Percentiles rank a stretch among this genome's conserved stretches.
These are phyloP conservation scores for Trematosphaeria pertusa DNA, from an alignment of 2,329 filamentous ascomycete species.

Conservation along the genomic window DNA sequence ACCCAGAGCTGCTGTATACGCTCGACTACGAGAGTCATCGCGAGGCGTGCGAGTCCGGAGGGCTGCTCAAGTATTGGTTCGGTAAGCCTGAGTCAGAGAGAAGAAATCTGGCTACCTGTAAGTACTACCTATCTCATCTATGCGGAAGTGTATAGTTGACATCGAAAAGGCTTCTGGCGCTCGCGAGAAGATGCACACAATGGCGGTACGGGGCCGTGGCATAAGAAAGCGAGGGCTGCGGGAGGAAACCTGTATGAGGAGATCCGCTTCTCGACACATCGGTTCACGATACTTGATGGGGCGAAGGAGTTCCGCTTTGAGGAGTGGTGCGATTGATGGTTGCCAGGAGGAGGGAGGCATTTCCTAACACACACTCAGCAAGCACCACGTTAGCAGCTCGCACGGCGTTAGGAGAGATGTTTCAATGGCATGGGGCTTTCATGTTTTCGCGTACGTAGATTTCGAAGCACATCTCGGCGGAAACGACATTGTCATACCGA, in stretches of 20 bases:
- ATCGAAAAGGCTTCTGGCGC: slow-evolving; percentile 68
- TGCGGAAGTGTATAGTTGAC: not conserved
- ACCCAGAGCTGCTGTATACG: slow-evolving; percentile 71
- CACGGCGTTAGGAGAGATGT: too few species aligned
- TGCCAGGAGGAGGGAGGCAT: too few species aligned
- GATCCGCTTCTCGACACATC: slow-evolving; percentile 50
- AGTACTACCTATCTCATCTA: slow-evolving; percentile 30
- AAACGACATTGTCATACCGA: too few species aligned
- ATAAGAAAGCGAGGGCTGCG: slow-evolving; percentile 59
- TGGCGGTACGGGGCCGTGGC: slow-evolving; percentile 65
- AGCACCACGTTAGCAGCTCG: too few species aligned
- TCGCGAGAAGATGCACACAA: slow-evolving; percentile 66
- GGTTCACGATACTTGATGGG: slow-evolving; percentile 70
- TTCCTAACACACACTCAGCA: too few species aligned
- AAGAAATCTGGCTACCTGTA: slow-evolving; percentile 79
- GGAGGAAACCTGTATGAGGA: slow-evolving; percentile 55
- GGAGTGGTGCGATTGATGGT: too few species aligned
- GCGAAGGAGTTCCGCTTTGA: slow-evolving; percentile 64
- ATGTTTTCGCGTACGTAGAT: too few species aligned
- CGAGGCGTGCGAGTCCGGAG: slow-evolving; percentile 80
- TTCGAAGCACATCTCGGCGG: too few species aligned
- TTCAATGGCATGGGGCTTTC: too few species aligned
- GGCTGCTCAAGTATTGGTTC: slow-evolving; percentile 94
- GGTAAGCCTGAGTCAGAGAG: slow-evolving; percentile 72
- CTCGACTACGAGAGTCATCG: slow-evolving; percentile 81